phyloP scores from a whole-genome alignment of 257 asterid genomes.

The Anisodus acutangulus region DNA sequence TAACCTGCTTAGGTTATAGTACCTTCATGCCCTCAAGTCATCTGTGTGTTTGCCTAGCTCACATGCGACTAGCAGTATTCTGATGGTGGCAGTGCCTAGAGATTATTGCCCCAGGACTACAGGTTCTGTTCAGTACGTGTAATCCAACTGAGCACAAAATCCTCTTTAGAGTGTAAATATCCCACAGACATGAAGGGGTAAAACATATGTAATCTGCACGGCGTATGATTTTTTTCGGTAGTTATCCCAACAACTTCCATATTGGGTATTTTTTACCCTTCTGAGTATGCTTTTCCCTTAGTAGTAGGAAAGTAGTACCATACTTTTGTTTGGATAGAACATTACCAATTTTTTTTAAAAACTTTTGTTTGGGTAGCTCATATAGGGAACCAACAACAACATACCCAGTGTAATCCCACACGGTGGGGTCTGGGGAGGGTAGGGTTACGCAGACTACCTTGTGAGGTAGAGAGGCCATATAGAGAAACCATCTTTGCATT shows the following conservation, averaged over 20 bases:
- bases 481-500: neutral
- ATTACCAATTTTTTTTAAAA: too few species aligned
- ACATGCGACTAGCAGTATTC: neutral
- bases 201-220: slow-evolving; percentile 13
- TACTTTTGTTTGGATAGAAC: neutral
- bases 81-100: slow-evolving; percentile 27
- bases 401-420: too few species aligned
- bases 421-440: too few species aligned
- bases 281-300: neutral
- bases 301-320: slow-evolving; percentile 9
- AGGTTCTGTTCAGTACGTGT: neutral
- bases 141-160: neutral
- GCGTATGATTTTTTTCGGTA: neutral
- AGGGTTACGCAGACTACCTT: too few species aligned
- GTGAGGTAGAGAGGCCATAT: neutral
- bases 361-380: too few species aligned
- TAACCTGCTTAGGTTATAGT: slow-evolving; percentile 2
- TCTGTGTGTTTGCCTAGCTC: slow-evolving; percentile 11
- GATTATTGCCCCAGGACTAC: neutral
- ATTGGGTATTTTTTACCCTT: neutral
- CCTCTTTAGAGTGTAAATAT: slow-evolving; percentile 12
- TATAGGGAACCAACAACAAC: too few species aligned
- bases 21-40: neutral
- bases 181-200: slow-evolving; percentile 2
- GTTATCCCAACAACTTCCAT: neutral